Evolutionary conservation across 2,329 filamentous ascomycete genomes (phyloP).

Genomic region (Dichotomopilus funicola): DNA sequence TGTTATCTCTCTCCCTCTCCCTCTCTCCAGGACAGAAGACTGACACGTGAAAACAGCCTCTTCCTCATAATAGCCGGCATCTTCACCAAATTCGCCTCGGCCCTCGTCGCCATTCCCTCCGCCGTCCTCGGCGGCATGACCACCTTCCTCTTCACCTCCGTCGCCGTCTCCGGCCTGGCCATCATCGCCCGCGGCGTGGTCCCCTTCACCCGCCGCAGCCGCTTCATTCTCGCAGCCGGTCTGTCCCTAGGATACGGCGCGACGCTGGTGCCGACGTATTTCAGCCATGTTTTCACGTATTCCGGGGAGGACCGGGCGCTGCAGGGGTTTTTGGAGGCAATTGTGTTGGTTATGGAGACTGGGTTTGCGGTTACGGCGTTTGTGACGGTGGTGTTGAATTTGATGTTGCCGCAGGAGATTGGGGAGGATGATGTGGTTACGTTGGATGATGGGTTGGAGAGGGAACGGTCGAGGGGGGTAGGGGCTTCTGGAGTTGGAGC

Average conservation of each 20-base stretch:
- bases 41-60: slow-evolving; percentile 34
- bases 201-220: slow-evolving; percentile 69
- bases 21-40: background rate
- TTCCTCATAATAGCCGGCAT: slow-evolving; percentile 77
- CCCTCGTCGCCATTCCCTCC: slow-evolving; percentile 67
- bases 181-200: slow-evolving; percentile 61
- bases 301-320: slow-evolving; percentile 59
- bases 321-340: slow-evolving; percentile 67
- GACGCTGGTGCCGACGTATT: slow-evolving; percentile 61
- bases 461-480: background rate
- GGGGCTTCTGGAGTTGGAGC: background rate
- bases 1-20: background rate
- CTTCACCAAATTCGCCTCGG: slow-evolving; percentile 76
- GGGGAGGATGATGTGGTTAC: slow-evolving; percentile 61
- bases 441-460: slow-evolving; percentile 8
- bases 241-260: slow-evolving; percentile 68
- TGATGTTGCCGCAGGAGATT: slow-evolving; percentile 53
- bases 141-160: slow-evolving; percentile 72
- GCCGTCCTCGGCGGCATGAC: slow-evolving; percentile 66
- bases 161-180: slow-evolving; percentile 69
- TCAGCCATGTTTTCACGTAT: slow-evolving; percentile 67
- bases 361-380: slow-evolving; percentile 71
- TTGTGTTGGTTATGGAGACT: slow-evolving; percentile 66
- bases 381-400: slow-evolving; percentile 65
- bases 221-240: slow-evolving; percentile 73